phyloP scores from a whole-genome alignment of 139 green algal species.

The Auxenochlorella pyrenoidosa region DNA sequence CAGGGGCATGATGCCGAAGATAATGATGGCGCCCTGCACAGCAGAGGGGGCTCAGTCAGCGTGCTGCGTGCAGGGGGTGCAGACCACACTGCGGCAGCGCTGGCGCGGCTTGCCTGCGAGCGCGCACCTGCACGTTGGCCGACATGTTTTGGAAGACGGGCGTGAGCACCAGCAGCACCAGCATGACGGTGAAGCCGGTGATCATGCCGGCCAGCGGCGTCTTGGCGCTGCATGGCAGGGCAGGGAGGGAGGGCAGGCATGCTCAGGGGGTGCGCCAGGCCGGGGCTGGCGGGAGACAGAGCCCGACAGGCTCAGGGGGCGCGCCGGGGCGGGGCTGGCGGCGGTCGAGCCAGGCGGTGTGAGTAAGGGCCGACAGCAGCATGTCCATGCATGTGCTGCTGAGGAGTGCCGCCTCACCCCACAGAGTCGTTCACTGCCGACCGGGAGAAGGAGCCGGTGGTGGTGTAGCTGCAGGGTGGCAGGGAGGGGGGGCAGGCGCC shows the following conservation, averaged over 20 bases:
- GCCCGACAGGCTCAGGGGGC: too few relatives aligned
- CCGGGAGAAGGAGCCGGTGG: constrained; percentile 85
- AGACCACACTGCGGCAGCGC: too few relatives aligned
- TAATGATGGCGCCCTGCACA: constrained; percentile 49
- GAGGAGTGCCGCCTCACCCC: too few relatives aligned
- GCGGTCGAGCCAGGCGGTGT: too few relatives aligned
- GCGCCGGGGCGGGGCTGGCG: too few relatives aligned
- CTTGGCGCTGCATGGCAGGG: background rate
- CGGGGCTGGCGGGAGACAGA: too few relatives aligned
- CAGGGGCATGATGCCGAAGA: constrained; percentile 60
- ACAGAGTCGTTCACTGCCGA: constrained; percentile 78
- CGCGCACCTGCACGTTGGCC: background rate
- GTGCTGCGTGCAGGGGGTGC: too few relatives aligned
- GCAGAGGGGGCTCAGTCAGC: too few relatives aligned
- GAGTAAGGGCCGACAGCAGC: too few relatives aligned
- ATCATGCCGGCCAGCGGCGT: constrained; percentile 58
- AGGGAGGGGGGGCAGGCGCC: background rate
- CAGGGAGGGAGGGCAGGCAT: too few relatives aligned
- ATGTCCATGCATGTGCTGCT: background rate
- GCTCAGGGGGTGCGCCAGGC: too few relatives aligned
- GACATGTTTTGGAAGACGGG: constrained; percentile 70
- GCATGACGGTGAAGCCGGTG: constrained; percentile 67
- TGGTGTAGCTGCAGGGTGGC: constrained; percentile 71
- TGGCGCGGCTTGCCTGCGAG: too few relatives aligned
- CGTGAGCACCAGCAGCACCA: constrained; percentile 81